Evolutionary conservation across 306 rosid species (phyloP).

Genomic region (Cajanus cajan): DNA sequence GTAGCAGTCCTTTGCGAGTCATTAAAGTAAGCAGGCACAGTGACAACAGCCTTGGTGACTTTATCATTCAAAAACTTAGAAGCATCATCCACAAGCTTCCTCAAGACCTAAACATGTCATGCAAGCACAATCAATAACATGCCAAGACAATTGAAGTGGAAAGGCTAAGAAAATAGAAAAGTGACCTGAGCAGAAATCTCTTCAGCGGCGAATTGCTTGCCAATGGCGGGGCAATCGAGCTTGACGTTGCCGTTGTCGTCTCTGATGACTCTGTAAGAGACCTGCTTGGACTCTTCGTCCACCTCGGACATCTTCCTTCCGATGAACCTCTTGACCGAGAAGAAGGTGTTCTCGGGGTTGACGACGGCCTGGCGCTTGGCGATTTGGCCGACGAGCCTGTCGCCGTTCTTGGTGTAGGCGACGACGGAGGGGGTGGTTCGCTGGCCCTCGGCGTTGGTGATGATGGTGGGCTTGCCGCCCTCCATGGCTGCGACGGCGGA

Average conservation of each 20-base stretch:
- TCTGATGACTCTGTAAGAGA: constrained; percentile 70
- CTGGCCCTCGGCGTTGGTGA: constrained; percentile 88
- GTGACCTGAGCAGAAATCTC: constrained; percentile 91
- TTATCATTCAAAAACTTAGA: constrained; percentile 93
- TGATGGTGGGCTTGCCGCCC: constrained; percentile 84
- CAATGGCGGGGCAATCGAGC: constrained; percentile 83
- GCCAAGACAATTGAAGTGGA: too few relatives aligned
- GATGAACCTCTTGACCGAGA: constrained; percentile 86
- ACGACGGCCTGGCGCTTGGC: constrained; percentile 93
- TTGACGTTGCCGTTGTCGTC: constrained; percentile 87
- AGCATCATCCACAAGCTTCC: constrained; percentile 98
- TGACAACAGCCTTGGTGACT: constrained; percentile 95
- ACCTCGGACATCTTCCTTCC: constrained; percentile 94
- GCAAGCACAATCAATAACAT: too few relatives aligned
- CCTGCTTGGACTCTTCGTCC: constrained; percentile 88
- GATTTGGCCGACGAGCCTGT: constrained; percentile 84
- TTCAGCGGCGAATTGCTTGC: constrained; percentile 80
- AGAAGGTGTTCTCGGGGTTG: constrained; percentile 86
- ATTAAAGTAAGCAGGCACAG: constrained; percentile 97
- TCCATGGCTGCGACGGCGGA: constrained; percentile 89
- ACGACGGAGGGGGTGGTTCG: constrained; percentile 91
- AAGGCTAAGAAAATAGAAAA: too few relatives aligned
- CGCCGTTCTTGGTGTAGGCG: constrained; percentile 85
- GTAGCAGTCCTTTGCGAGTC: constrained; percentile 99
- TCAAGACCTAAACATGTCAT: constrained; percentile 54